These are phyloP conservation scores for Ustilago sp. DNA, from an alignment of 1,284 basidiomycete species.

Conservation along the genomic window DNA sequence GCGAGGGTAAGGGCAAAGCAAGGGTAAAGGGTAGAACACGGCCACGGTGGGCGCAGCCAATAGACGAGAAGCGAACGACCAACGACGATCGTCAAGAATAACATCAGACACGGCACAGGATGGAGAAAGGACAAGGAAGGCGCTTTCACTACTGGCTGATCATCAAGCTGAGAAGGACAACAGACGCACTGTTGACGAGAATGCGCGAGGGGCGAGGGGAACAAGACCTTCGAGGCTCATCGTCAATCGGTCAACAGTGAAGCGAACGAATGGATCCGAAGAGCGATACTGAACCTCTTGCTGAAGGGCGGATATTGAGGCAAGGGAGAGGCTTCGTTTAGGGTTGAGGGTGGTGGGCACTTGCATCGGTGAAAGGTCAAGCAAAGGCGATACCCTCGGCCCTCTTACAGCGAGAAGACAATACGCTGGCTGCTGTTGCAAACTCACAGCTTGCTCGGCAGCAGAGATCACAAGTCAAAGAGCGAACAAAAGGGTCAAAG, in stretches of 20 bases:
- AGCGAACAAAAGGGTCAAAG: background rate
- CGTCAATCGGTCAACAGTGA: constrained; percentile 16
- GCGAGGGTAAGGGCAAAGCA: constrained; percentile 1
- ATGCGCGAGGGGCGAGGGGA: background rate
- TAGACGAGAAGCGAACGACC: background rate
- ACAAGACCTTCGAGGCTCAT: background rate
- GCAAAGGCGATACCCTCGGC: constrained; percentile 26
- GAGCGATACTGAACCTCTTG: background rate
- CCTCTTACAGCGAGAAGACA: constrained; percentile 14
- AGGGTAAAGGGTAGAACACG: constrained; percentile 11
- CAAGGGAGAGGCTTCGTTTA: constrained; percentile 1
- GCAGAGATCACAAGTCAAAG: background rate
- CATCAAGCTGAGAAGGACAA: constrained; percentile 2
- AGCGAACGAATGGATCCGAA: constrained; percentile 23
- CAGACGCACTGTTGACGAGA: background rate
- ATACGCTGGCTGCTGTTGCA: background rate
- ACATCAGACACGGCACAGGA: background rate
- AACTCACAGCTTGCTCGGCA: background rate
- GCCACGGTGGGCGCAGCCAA: constrained; percentile 22
- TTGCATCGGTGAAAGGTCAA: background rate
- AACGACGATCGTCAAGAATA: background rate
- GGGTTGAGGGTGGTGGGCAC: constrained; percentile 13
- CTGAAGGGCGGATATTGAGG: background rate
- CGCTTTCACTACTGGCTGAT: background rate
- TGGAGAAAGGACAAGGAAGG: background rate